phyloP scores from a whole-genome alignment of 2,329 filamentous ascomycete species.

The Alternaria consortialis region DNA sequence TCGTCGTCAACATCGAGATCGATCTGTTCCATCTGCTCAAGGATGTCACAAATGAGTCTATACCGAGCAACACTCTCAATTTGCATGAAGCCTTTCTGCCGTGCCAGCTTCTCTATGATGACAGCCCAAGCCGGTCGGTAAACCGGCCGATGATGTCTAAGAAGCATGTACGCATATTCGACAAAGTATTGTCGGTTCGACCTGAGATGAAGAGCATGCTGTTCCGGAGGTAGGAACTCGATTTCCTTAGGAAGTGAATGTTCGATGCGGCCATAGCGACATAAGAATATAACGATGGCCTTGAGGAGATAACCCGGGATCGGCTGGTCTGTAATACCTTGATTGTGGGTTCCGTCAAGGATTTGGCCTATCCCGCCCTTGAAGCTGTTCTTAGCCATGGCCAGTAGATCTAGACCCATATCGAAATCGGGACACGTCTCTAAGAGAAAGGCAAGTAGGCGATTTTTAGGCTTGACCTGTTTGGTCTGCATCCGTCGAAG shows the following conservation, averaged over 20 bases:
- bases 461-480: constrained; percentile 59
- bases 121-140: constrained; percentile 44
- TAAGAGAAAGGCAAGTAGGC: constrained; percentile 66
- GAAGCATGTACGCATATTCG: constrained; percentile 42
- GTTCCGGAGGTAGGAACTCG: constrained; percentile 16
- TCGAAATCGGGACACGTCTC: constrained; percentile 43
- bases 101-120: constrained; percentile 37
- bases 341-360: constrained; percentile 28
- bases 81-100: constrained; percentile 6
- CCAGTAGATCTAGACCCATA: constrained; percentile 30
- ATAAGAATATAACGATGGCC: constrained; percentile 44
- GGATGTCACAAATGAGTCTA: constrained; percentile 31
- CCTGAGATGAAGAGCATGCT: constrained; percentile 30
- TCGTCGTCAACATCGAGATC: constrained; percentile 48
- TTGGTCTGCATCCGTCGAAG: constrained; percentile 66
- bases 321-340: constrained; percentile 8
- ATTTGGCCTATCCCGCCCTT: constrained; percentile 34
- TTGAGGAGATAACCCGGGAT: constrained; percentile 39
- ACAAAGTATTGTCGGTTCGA: constrained; percentile 36
- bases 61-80: constrained; percentile 30
- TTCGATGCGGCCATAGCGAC: constrained; percentile 38
- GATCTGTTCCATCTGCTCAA: constrained; percentile 37
- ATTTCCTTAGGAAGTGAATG: constrained; percentile 12
- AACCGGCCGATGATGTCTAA: constrained; percentile 32
- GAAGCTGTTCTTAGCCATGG: constrained; percentile 25